Conservation (phyloP, 179 eudicot genomes). For the Spinacia oleracea region DNA sequence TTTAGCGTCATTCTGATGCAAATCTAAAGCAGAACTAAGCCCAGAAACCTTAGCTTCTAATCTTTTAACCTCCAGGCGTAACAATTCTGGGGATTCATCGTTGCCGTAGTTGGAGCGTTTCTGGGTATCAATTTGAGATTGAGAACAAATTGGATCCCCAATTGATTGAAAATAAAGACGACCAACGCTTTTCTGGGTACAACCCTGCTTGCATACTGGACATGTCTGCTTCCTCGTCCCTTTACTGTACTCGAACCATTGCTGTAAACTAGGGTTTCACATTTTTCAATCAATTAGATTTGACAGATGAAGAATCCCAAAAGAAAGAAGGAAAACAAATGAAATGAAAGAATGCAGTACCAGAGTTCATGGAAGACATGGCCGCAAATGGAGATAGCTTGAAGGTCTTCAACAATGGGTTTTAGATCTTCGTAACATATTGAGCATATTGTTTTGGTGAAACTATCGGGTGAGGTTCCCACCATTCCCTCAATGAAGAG, state of each 20-base stretch:
- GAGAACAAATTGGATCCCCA: conserved; percentile 51
- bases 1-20: conserved; percentile 47
- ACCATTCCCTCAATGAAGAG: conserved; percentile 16
- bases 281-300: background rate
- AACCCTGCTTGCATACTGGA: conserved; percentile 88
- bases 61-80: conserved; percentile 56
- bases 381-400: conserved; percentile 84
- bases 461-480: conserved; percentile 19
- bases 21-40: conserved; percentile 54
- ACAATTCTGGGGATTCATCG: conserved; percentile 49
- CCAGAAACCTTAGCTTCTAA: conserved; percentile 67
- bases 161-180: conserved; percentile 91
- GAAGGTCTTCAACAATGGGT: conserved; percentile 87
- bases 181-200: conserved; percentile 50
- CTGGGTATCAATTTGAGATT: conserved; percentile 34
- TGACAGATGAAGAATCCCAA: no score
- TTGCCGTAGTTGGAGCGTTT: background rate
- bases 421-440: conserved; percentile 92
- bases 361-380: conserved; percentile 96
- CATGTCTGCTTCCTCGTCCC: conserved; percentile 63
- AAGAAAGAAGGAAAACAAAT: background rate
- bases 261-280: conserved; percentile 68
- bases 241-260: conserved; percentile 86
- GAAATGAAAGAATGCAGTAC: conserved; percentile 33
- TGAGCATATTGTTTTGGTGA: conserved; percentile 78